Percentiles rank a stretch among this genome's conserved stretches.
phyloP scores from a whole-genome alignment of 139 green algal species.

The Chlorella sp. region DNA sequence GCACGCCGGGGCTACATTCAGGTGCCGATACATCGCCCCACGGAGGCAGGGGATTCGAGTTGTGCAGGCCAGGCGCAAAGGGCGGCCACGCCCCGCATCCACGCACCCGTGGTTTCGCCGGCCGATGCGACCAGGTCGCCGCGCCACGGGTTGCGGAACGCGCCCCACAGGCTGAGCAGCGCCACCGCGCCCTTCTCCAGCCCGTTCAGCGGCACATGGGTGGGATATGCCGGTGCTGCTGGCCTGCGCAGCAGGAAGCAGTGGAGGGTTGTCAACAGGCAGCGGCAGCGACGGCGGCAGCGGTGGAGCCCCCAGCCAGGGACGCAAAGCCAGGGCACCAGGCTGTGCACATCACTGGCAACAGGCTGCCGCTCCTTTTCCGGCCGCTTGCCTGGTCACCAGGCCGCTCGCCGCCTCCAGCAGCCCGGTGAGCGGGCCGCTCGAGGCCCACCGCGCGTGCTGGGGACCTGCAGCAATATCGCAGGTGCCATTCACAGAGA shows the following conservation, averaged over 20 bases:
- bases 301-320: neutral
- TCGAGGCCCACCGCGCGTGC: constrained; percentile 1
- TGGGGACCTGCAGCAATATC: neutral
- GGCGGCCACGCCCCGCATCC: no score
- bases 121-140: constrained; percentile 87
- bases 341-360: neutral
- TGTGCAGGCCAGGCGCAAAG: no score
- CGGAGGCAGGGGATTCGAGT: no score
- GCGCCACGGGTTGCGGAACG: constrained; percentile 57
- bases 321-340: neutral
- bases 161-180: constrained; percentile 59
- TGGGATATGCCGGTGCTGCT: constrained; percentile 51
- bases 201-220: constrained; percentile 67
- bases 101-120: constrained; percentile 71
- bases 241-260: neutral
- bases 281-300: neutral
- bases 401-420: constrained; percentile 8
- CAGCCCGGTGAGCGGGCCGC: neutral
- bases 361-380: no score
- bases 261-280: neutral
- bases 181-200: constrained; percentile 74
- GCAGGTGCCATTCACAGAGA: no score
- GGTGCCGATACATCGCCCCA: no score
- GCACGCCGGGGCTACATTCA: no score
- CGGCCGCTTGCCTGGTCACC: neutral